phyloP scores from a whole-genome alignment of 176 grass and related monocot genomes.

The Zoysia pacifica region DNA sequence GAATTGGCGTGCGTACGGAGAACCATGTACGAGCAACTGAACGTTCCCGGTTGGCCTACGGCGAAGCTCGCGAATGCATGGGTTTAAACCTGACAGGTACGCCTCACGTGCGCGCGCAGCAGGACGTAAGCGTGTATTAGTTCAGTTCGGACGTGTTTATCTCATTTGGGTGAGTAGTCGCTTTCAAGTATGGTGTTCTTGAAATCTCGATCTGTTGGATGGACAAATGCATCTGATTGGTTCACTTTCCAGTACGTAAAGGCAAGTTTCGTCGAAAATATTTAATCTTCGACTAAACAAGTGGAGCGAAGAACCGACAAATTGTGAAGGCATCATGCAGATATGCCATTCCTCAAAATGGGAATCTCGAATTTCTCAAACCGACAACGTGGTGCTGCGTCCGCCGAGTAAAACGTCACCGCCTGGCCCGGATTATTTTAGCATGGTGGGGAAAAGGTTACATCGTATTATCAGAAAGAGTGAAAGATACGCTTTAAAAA shows the following conservation, averaged over 20 bases:
- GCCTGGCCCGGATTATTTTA: not conserved
- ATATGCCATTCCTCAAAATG: slow-evolving; percentile 1
- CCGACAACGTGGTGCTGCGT: not conserved
- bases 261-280: not conserved
- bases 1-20: not conserved
- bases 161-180: not conserved
- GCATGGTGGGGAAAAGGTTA: not conserved
- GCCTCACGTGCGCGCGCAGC: slow-evolving; percentile 5
- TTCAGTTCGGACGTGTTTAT: not conserved
- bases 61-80: not conserved
- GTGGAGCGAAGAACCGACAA: slow-evolving; percentile 31
- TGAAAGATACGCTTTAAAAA: too few species aligned
- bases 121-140: not conserved
- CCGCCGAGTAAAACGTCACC: not conserved
- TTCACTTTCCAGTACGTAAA: not conserved
- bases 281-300: not conserved
- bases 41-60: not conserved
- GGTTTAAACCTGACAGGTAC: not conserved
- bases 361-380: slow-evolving; percentile 28
- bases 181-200: too few species aligned
- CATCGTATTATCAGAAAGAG: slow-evolving; percentile 39
- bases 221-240: not conserved
- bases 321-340: slow-evolving; percentile 38
- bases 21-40: not conserved
- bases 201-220: not conserved